A percentile compares a stretch with the other conserved stretches of the same genome.
Conservation (phyloP, 169 alveolate genomes). For the Cryptosporidium meleagridis region DNA sequence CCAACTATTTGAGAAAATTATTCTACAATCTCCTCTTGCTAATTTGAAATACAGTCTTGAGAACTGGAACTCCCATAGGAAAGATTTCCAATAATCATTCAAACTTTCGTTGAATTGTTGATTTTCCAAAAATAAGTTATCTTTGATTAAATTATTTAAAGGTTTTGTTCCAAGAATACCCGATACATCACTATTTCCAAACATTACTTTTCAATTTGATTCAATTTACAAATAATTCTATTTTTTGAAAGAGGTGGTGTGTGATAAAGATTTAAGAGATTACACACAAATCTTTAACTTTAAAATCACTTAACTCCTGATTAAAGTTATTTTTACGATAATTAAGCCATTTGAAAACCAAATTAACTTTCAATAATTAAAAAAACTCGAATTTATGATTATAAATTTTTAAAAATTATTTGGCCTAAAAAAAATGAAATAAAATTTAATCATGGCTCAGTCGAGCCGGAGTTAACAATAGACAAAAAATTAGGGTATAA, state of each 20-base stretch:
- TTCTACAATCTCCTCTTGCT: conserved; percentile 64
- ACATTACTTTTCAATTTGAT: background rate
- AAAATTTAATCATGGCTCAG: background rate
- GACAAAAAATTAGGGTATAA: background rate
- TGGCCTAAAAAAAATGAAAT: background rate
- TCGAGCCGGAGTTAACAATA: background rate
- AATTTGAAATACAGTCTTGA: conserved; percentile 57
- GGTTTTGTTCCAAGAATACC: conserved; percentile 40
- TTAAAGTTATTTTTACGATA: too few species aligned
- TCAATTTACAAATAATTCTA: background rate
- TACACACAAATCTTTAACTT: background rate
- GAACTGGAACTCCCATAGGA: conserved; percentile 67
- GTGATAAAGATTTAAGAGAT: background rate
- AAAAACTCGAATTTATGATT: too few species aligned
- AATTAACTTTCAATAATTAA: background rate
- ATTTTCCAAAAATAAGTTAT: background rate
- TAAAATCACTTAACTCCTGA: background rate
- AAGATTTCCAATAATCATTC: conserved; percentile 53
- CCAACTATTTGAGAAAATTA: conserved; percentile 67
- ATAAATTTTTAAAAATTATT: too few species aligned
- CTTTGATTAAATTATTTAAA: conserved; percentile 14
- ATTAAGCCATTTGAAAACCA: background rate
- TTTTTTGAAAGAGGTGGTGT: background rate
- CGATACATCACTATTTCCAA: conserved; percentile 14
- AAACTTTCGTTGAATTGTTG: conserved; percentile 9